Conservation (phyloP, 2,329 filamentous ascomycete genomes). For the Aureobasidium sp. region DNA sequence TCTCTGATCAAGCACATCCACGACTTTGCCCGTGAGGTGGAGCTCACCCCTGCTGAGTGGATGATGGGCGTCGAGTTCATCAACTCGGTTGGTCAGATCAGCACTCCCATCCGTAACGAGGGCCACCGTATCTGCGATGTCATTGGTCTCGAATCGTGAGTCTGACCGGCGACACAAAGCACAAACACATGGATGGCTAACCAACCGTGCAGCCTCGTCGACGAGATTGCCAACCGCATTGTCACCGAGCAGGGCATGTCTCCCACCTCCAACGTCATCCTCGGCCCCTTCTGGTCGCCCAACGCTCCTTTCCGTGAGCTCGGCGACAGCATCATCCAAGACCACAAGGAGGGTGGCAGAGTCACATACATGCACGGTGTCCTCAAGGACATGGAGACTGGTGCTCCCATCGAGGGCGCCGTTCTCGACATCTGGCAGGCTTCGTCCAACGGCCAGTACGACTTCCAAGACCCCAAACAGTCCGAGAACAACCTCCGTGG, state of each 20-base stretch:
- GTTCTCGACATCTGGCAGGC: slow-evolving; percentile 75
- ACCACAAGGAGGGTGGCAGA: slow-evolving; percentile 49
- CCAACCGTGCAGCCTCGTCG: slow-evolving; percentile 44
- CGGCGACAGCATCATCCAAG: slow-evolving; percentile 58
- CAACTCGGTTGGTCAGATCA: slow-evolving; percentile 64
- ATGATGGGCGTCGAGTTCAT: slow-evolving; percentile 64
- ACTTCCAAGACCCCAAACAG: slow-evolving; percentile 66
- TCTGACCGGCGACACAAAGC: slow-evolving; percentile 14
- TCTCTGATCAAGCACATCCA: slow-evolving; percentile 63
- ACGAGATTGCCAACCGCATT: slow-evolving; percentile 55
- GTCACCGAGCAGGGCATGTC: slow-evolving; percentile 51
- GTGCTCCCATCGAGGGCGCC: slow-evolving; percentile 56
- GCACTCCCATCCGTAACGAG: slow-evolving; percentile 61
- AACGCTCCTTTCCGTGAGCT: slow-evolving; percentile 62
- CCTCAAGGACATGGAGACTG: slow-evolving; percentile 55
- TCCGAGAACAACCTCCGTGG: slow-evolving; percentile 65
- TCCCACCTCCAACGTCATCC: slow-evolving; percentile 66
- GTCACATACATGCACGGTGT: slow-evolving; percentile 60
- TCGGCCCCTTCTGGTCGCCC: slow-evolving; percentile 71
- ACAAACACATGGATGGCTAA: neutral
- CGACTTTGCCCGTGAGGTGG: slow-evolving; percentile 68
- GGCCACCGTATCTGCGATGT: slow-evolving; percentile 64
- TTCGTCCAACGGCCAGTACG: slow-evolving; percentile 47
- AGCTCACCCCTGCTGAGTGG: slow-evolving; percentile 71
- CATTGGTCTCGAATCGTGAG: slow-evolving; percentile 62